Percentiles rank a stretch among this genome's conserved stretches.
Evolutionary conservation across 169 alveolate species (phyloP).

Genomic region (Ophryocystis elektroscirrha): DNA sequence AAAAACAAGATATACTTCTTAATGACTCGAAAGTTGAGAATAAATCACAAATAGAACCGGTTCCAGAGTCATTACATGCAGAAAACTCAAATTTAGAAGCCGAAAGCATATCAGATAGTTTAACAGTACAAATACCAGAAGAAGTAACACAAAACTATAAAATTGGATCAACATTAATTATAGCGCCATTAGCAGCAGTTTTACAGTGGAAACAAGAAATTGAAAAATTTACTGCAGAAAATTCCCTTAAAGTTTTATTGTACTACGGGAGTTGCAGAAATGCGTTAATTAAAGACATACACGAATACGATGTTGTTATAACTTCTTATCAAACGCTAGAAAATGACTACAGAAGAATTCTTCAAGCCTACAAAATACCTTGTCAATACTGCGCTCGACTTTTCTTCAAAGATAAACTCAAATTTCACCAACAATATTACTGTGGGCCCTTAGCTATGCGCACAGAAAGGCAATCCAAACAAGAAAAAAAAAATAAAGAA

Average conservation of each 20-base stretch:
- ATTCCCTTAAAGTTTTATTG: constrained; percentile 22
- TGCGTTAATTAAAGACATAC: constrained; percentile 31
- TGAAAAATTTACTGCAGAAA: constrained; percentile 23
- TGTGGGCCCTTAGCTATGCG: constrained; percentile 66
- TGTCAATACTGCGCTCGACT: constrained; percentile 57
- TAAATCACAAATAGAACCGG: too few relatives aligned
- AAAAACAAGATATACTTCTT: too few relatives aligned
- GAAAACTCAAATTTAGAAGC: too few relatives aligned
- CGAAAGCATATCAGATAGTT: too few relatives aligned
- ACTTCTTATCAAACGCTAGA: constrained; percentile 47
- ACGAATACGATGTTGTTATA: constrained; percentile 46
- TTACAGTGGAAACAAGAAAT: constrained; percentile 43
- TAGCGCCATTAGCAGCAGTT: constrained; percentile 45
- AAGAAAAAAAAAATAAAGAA: constrained; percentile 33
- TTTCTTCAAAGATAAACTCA: constrained; percentile 42
- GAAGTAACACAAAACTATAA: too few relatives aligned
- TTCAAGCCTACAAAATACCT: constrained; percentile 19
- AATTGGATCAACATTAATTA: constrained; percentile 37
- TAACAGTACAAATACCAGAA: too few relatives aligned
- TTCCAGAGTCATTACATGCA: too few relatives aligned
- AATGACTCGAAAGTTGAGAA: too few relatives aligned
- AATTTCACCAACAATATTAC: constrained; percentile 46
- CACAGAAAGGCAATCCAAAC: constrained; percentile 51
- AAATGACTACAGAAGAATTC: constrained; percentile 29
- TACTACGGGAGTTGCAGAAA: constrained; percentile 38